Evolutionary conservation across 75 land plant genomes (phyloP), one percentile per base, ranked within the genome.

Genomic region (Pinus albicaulis): DNA sequence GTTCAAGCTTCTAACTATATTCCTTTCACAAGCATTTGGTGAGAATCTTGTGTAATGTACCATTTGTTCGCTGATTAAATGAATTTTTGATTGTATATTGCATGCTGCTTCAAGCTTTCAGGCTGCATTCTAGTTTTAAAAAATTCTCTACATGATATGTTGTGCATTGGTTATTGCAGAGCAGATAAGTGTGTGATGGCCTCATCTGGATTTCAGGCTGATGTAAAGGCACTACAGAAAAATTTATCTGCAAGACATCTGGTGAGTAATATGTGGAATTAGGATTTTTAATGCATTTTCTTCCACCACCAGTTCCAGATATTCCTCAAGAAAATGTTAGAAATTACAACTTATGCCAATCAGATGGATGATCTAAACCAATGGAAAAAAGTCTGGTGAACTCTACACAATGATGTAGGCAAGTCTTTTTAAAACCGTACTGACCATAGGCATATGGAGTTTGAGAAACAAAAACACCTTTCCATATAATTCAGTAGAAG

Each of bases 201-300:
- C 20, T 92, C 99, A 10, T 94, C 99, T 31, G 98, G 99, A 15
- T 96, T 93, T 76, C 99, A 94, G 81, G 99, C 93, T 52, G 99
- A 96, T 89, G 86, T 96, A 20, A 86, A 83, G 79, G 95, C 99
- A 75, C 85, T 96, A 28, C 99, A 96, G 62, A 96, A 94, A 82
- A 89, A 85, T 71, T 82, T 96, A 77, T 83, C 89, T 44, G 99
- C 99, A 1, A 89, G 81, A 72, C 99, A 96, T 76, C 78, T 90
- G 92, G 99, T 95, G 61, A 74, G 87, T 68, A 17, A 34, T 75
- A 38, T 41, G 24, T 66, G 71, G 13, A n/a, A 20, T 68, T 19
- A 68, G n/a, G 23, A 10, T 17, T 68, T 13, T 68, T 13, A 41
- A 68, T 41, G 44, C 48, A 44, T 19, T 68, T 41, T n/a, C 23